Conservation (phyloP, 2,329 filamentous ascomycete genomes). For the Blumeria graminis region DNA sequence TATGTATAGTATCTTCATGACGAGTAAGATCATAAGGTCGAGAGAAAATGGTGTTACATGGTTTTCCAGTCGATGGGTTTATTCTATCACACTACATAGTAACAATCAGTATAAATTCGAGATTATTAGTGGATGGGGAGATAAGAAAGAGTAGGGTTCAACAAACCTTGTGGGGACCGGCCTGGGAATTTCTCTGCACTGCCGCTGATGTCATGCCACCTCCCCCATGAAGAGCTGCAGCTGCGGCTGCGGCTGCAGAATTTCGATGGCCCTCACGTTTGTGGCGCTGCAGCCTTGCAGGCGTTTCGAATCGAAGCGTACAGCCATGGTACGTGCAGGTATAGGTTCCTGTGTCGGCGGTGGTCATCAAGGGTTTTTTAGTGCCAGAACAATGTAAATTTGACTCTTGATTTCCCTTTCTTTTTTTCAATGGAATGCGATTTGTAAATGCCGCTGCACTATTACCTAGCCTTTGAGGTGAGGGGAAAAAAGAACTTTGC, state of each 20-base stretch:
- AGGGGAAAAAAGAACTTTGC: conserved; percentile 14
- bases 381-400: conserved; percentile 7
- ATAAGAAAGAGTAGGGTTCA: neutral
- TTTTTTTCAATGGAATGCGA: conserved; percentile 19
- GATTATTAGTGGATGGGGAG: neutral
- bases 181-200: conserved; percentile 51
- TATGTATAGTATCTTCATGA: conserved; percentile 95
- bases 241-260: conserved; percentile 22
- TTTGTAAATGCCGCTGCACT: conserved; percentile 12
- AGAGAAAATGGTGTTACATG: conserved; percentile 85
- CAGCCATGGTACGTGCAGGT: conserved; percentile 93
- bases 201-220: conserved; percentile 25
- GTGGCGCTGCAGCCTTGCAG: conserved; percentile 72
- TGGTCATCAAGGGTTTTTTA: conserved; percentile 32
- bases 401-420: conserved; percentile 16
- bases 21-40: conserved; percentile 88
- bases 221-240: conserved; percentile 6
- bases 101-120: conserved; percentile 1
- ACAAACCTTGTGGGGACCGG: conserved; percentile 52
- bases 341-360: conserved; percentile 68
- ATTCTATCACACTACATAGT: conserved; percentile 45
- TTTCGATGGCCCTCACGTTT: conserved; percentile 82
- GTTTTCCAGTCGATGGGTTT: conserved; percentile 85
- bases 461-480: conserved; percentile 9
- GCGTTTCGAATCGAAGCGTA: conserved; percentile 66